Evolutionary conservation across 495 filamentous ascomycete genomes (phyloP).

Genomic region (Lichina pygmaea): DNA sequence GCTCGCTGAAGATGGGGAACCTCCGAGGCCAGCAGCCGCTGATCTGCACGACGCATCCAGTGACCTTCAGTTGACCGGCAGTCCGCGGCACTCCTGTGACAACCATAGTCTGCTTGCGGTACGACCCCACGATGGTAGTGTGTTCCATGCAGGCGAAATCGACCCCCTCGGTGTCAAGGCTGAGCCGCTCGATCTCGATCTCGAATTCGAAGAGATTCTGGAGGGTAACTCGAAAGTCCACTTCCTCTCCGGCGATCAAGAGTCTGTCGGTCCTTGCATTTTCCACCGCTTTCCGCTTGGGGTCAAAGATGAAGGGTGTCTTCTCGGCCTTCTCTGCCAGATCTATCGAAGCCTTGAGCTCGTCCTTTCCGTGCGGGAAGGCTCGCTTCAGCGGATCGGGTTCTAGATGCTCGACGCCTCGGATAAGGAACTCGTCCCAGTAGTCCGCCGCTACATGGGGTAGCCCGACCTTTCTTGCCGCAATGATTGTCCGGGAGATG

Average conservation of each 20-base stretch:
- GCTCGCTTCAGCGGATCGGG: constrained; percentile 26
- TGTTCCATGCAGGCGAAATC: constrained; percentile 37
- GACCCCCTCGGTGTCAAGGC: constrained; percentile 42
- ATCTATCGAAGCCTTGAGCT: constrained; percentile 34
- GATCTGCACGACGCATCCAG: constrained; percentile 54
- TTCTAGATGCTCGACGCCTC: constrained; percentile 44
- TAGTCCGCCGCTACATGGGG: constrained; percentile 50
- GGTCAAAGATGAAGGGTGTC: constrained; percentile 81
- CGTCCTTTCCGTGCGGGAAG: constrained; percentile 40
- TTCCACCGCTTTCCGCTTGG: constrained; percentile 45
- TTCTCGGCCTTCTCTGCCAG: constrained; percentile 24
- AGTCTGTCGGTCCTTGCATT: constrained; percentile 26
- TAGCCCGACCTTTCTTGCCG: constrained; percentile 47
- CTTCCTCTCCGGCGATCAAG: constrained; percentile 49
- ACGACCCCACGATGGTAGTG: constrained; percentile 43
- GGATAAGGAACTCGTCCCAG: constrained; percentile 87
- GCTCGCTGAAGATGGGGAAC: constrained; percentile 57
- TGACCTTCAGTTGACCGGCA: constrained; percentile 42
- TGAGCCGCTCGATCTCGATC: constrained; percentile 57
- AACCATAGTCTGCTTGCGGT: constrained; percentile 51
- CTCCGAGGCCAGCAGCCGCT: constrained; percentile 51
- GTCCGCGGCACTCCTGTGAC: constrained; percentile 38
- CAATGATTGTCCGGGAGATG: constrained; percentile 54
- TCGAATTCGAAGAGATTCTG: constrained; percentile 93
- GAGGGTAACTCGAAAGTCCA: constrained; percentile 50